These are phyloP conservation scores for Thraustochytrium striatum DNA, from an alignment of 352 stramenopile genomes.

Conservation along the genomic window DNA sequence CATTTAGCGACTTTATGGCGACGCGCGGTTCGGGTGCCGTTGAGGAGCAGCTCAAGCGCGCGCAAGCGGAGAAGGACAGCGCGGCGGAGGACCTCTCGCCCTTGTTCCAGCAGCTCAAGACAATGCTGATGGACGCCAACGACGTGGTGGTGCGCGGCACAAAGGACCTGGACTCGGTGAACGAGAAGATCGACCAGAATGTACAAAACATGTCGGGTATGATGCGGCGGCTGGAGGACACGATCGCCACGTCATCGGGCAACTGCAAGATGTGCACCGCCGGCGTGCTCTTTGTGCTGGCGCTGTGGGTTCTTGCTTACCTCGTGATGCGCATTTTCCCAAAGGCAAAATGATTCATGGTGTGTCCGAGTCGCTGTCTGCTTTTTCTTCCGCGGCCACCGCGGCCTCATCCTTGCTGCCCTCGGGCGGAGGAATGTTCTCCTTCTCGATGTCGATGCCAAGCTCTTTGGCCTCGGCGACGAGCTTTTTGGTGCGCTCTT, in stretches of 20 bases:
- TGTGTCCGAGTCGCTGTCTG: not conserved
- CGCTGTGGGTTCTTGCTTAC: constrained; percentile 39
- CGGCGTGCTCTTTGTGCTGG: constrained; percentile 25
- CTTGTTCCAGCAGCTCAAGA: not conserved
- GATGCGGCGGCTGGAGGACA: constrained; percentile 2
- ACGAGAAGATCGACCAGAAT: not conserved
- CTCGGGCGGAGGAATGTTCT: constrained; percentile 4
- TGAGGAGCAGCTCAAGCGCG: constrained; percentile 2
- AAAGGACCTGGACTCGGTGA: not conserved
- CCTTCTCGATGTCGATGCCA: constrained; percentile 16
- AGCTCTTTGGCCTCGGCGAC: not conserved
- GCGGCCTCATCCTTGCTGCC: constrained; percentile 26
- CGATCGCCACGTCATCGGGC: not conserved
- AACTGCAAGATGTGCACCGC: constrained; percentile 40
- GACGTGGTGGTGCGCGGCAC: not conserved
- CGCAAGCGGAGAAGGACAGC: not conserved
- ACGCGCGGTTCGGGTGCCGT: not conserved
- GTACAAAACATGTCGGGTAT: not conserved
- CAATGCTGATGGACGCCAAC: not conserved
- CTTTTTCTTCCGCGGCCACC: constrained; percentile 12
- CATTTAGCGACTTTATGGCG: constrained; percentile 19
- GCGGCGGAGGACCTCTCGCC: constrained; percentile 2
- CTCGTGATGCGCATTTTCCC: constrained; percentile 44
- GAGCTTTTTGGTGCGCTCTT: not conserved
- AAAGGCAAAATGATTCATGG: not conserved